These are phyloP conservation scores for Lignosus rhinocerotis DNA, from an alignment of 1,284 basidiomycete genomes.

Conservation along the genomic window DNA sequence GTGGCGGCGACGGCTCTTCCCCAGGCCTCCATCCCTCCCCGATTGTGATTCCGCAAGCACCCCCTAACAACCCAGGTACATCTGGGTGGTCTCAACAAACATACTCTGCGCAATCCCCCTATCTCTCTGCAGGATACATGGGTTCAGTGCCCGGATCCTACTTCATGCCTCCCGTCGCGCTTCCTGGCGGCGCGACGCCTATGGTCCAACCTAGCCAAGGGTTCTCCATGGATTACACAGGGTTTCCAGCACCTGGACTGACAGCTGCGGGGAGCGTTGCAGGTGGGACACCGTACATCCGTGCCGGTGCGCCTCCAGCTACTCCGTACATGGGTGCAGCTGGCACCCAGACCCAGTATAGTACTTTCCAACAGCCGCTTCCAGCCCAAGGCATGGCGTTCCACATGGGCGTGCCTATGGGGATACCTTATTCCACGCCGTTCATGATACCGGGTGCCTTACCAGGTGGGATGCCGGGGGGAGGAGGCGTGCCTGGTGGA, in stretches of 20 bases:
- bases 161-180: constrained; percentile 31
- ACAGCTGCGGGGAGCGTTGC: constrained; percentile 8
- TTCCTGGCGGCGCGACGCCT: constrained; percentile 25
- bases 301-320: constrained; percentile 13
- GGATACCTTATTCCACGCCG: constrained; percentile 6
- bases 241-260: constrained; percentile 24
- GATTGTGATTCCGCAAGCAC: constrained; percentile 27
- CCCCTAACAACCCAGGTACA: constrained; percentile 19
- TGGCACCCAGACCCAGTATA: constrained; percentile 22
- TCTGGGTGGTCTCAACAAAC: constrained; percentile 25
- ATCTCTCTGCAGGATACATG: constrained; percentile 17
- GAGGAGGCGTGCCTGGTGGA: constrained; percentile 6
- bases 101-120: constrained; percentile 18
- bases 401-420: constrained; percentile 8
- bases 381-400: constrained; percentile 10
- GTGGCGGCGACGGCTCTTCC: constrained; percentile 11
- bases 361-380: constrained; percentile 24
- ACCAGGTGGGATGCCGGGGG: constrained; percentile 9
- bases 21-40: constrained; percentile 22
- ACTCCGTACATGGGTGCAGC: constrained; percentile 21
- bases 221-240: constrained; percentile 30
- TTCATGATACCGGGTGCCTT: constrained; percentile 16
- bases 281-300: constrained; percentile 17
- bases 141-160: constrained; percentile 32
- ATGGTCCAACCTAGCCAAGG: constrained; percentile 25